Percentiles rank a stretch among this genome's conserved stretches.
Conservation (phyloP, 768 basidiomycete species). For the Macrolepiota albuminosa region DNA sequence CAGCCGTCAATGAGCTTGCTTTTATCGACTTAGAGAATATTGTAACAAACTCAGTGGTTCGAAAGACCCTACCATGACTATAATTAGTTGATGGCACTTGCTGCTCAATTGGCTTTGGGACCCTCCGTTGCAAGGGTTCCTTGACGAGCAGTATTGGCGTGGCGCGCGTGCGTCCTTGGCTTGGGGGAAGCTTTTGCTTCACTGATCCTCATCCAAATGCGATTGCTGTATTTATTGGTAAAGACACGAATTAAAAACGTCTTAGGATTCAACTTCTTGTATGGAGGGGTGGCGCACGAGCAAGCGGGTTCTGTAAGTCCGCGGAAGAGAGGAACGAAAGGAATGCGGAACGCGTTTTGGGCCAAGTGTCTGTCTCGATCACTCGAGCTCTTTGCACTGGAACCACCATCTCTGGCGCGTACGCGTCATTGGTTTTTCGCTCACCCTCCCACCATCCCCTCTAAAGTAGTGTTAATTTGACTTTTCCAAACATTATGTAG, state of each 20-base stretch:
- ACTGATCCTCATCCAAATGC: background rate
- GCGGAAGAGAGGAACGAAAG: no score
- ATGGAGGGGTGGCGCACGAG: no score
- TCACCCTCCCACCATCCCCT: no score
- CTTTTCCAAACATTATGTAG: no score
- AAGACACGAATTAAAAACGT: background rate
- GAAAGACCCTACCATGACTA: background rate
- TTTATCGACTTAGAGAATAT: background rate
- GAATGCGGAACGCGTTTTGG: no score
- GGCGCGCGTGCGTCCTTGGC: background rate
- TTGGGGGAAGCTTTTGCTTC: background rate
- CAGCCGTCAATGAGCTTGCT: background rate
- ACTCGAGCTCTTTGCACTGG: no score
- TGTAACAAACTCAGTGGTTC: background rate
- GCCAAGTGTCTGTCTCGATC: no score
- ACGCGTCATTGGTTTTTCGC: no score
- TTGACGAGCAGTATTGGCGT: background rate
- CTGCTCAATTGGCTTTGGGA: background rate
- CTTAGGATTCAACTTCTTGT: background rate
- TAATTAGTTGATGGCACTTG: background rate
- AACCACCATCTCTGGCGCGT: no score
- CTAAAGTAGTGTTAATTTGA: no score
- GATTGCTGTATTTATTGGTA: background rate
- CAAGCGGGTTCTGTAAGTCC: no score
- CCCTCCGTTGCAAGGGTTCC: background rate